phyloP scores from a whole-genome alignment of 2,329 filamentous ascomycete species.

The Talaromyces albobiverticillius region DNA sequence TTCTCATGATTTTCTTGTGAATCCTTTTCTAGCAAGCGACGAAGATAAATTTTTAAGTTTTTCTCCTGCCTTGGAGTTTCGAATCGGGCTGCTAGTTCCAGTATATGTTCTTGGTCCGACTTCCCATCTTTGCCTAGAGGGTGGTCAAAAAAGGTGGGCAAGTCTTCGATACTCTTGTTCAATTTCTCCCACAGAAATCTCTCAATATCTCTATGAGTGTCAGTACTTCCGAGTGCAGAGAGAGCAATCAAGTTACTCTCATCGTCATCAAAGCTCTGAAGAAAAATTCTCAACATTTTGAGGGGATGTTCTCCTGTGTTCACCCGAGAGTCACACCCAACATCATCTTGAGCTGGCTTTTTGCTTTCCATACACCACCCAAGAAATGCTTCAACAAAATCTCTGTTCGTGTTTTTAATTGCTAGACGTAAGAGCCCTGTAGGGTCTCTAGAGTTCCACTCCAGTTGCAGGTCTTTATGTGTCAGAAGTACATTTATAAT shows the following conservation, averaged over 20 bases:
- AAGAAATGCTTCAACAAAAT: constrained; percentile 33
- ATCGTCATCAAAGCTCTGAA: not conserved
- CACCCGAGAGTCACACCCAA: not conserved
- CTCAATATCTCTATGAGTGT: not conserved
- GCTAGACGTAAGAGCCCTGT: constrained; percentile 37
- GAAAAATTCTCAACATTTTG: not conserved
- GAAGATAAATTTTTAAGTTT: constrained; percentile 5
- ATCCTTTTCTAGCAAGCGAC: not conserved
- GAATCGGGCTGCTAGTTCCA: constrained; percentile 6
- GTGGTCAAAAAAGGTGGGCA: not conserved
- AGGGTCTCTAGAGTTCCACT: constrained; percentile 21
- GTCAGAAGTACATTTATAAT: not conserved
- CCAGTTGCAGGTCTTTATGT: not conserved
- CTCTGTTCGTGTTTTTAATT: constrained; percentile 34
- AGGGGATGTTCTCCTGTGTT: too few relatives aligned
- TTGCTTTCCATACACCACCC: not conserved
- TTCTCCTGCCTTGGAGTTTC: constrained; percentile 7
- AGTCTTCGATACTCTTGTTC: not conserved
- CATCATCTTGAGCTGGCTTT: not conserved
- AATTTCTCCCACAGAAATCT: not conserved
- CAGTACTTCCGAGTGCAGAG: not conserved
- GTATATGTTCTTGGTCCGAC: not conserved
- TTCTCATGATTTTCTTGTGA: not conserved
- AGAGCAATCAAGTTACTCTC: not conserved
- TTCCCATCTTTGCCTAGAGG: not conserved